Evolutionary conservation across 257 asterid species (phyloP).

Genomic region (Primulina tabacum): DNA sequence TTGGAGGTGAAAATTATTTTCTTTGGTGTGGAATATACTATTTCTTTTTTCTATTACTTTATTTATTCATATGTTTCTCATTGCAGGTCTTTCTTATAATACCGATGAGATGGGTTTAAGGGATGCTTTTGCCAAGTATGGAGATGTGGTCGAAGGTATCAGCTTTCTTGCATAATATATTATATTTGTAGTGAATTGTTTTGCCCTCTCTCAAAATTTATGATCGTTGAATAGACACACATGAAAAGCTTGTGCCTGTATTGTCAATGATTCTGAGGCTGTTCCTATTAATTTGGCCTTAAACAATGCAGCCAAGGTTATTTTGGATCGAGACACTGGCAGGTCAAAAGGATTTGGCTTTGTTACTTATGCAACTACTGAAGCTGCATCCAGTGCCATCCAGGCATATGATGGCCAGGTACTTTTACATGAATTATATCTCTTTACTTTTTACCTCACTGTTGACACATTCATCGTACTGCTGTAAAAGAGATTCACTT

Average conservation of each 20-base stretch:
- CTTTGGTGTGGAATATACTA: conserved; percentile 3
- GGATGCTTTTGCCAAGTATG: conserved; percentile 73
- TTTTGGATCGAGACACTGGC: conserved; percentile 78
- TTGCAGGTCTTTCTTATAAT: conserved; percentile 68
- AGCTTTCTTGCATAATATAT: conserved; percentile 12
- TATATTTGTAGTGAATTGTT: background rate
- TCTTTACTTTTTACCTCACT: background rate
- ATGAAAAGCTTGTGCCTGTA: background rate
- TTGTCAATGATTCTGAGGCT: background rate
- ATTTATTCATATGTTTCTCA: conserved; percentile 5
- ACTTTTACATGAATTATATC: background rate
- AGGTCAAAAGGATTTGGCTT: conserved; percentile 92
- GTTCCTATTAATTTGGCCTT: background rate
- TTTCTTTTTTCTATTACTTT: background rate
- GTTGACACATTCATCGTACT: background rate
- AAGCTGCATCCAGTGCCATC: conserved; percentile 75
- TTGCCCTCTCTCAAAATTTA: too few species aligned
- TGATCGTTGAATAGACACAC: background rate
- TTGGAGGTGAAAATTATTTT: conserved; percentile 60
- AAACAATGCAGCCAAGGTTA: conserved; percentile 60
- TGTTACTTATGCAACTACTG: conserved; percentile 63
- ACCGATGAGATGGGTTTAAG: conserved; percentile 63
- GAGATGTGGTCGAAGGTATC: conserved; percentile 73
- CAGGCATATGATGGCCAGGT: conserved; percentile 88
- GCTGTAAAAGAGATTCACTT: background rate